A percentile compares a stretch with the other conserved stretches of the same genome.
Conservation (phyloP, 2,329 filamentous ascomycete species). For the Thielaviopsis musarum region DNA sequence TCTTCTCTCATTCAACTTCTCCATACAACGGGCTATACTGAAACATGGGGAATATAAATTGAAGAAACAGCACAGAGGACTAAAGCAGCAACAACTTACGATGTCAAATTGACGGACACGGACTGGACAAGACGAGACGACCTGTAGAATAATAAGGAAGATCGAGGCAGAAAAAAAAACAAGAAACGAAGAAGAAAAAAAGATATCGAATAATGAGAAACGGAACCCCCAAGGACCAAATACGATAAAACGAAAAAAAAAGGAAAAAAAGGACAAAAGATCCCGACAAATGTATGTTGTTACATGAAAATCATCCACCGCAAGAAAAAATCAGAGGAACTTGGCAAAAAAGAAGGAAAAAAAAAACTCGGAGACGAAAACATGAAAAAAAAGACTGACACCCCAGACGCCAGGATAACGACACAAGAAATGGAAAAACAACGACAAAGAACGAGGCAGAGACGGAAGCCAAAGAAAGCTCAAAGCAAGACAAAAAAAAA, state of each 20-base stretch:
- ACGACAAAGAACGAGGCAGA: background rate
- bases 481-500: conserved; percentile 2
- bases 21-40: no score
- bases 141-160: no score
- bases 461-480: background rate
- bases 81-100: no score
- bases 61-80: no score
- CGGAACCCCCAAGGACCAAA: background rate
- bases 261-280: background rate
- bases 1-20: no score
- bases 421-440: background rate
- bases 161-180: no score
- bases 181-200: no score
- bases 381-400: background rate
- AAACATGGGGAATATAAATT: no score
- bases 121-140: no score
- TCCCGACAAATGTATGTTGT: background rate
- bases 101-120: no score
- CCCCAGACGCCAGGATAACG: background rate
- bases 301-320: background rate
- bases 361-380: background rate
- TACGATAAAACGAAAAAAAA: background rate
- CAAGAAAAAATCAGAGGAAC: background rate
- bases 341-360: background rate
- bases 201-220: background rate